phyloP scores from a whole-genome alignment of 208 protist species.

The Crithidia acanthocephali region DNA sequence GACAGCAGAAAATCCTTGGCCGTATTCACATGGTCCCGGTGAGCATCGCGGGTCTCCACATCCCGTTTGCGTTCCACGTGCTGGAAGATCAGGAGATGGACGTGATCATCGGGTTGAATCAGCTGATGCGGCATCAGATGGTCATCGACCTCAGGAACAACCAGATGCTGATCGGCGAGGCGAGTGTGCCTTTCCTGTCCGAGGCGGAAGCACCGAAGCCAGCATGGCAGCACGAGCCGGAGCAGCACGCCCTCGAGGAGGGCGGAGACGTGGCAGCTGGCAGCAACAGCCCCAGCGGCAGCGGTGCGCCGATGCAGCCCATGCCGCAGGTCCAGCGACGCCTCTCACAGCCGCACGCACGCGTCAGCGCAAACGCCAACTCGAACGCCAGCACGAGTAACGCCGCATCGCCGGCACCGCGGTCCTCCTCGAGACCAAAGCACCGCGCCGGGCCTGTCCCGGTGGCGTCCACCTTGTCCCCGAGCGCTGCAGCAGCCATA shows the following conservation, averaged over 20 bases:
- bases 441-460: too few relatives aligned
- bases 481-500: too few relatives aligned
- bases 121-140: constrained; percentile 89
- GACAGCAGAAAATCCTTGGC: constrained; percentile 91
- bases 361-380: background rate
- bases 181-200: constrained; percentile 56
- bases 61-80: constrained; percentile 91
- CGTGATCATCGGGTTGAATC: constrained; percentile 96
- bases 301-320: background rate
- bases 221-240: too few relatives aligned
- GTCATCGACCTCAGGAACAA: constrained; percentile 70
- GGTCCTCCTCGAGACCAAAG: too few relatives aligned
- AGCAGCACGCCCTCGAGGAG: too few relatives aligned
- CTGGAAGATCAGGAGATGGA: constrained; percentile 90
- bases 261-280: background rate
- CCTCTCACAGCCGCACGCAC: background rate
- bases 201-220: constrained; percentile 70
- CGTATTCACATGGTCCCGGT: constrained; percentile 88
- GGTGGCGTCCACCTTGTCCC: too few relatives aligned
- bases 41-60: constrained; percentile 73
- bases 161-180: constrained; percentile 52
- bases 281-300: constrained; percentile 1
- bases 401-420: background rate
- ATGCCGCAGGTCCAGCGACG: background rate
- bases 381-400: background rate